Percentiles rank a stretch among this genome's conserved stretches.
Evolutionary conservation across 805 yeast genomes (phyloP).

Genomic region (Jamesozyma piceae): DNA sequence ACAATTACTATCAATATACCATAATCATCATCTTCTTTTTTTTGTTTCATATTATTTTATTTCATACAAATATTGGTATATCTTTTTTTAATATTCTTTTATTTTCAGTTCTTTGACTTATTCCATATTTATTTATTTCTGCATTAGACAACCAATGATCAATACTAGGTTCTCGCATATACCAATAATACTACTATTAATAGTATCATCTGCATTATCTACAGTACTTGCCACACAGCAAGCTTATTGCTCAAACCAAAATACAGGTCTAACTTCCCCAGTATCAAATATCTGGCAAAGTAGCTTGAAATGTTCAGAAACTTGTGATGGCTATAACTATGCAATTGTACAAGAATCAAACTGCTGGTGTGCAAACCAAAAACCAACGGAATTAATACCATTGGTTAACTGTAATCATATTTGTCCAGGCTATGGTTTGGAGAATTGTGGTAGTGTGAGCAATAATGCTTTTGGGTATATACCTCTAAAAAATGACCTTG

Average conservation of each 20-base stretch:
- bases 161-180: no score
- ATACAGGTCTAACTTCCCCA: slow-evolving; percentile 8
- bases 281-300: slow-evolving; percentile 6
- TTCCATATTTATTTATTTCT: no score
- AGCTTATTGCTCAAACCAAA: slow-evolving; percentile 9
- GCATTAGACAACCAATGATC: no score
- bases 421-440: slow-evolving; percentile 24
- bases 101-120: no score
- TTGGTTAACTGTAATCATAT: slow-evolving; percentile 12
- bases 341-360: slow-evolving; percentile 20
- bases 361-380: slow-evolving; percentile 23
- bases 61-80: no score
- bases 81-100: no score
- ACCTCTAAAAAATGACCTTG: slow-evolving; percentile 6
- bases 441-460: slow-evolving; percentile 19
- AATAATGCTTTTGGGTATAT: slow-evolving; percentile 19
- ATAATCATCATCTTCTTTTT: no score
- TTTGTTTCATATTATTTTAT: no score
- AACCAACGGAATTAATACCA: slow-evolving; percentile 12
- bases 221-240: slow-evolving; percentile 1
- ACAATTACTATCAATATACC: no score
- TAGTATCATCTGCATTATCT: not conserved
- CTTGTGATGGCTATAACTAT: slow-evolving; percentile 16
- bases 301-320: slow-evolving; percentile 12
- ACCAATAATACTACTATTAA: not conserved